phyloP scores from a whole-genome alignment of 495 filamentous ascomycete genomes.

The Venustampulla echinocandica region DNA sequence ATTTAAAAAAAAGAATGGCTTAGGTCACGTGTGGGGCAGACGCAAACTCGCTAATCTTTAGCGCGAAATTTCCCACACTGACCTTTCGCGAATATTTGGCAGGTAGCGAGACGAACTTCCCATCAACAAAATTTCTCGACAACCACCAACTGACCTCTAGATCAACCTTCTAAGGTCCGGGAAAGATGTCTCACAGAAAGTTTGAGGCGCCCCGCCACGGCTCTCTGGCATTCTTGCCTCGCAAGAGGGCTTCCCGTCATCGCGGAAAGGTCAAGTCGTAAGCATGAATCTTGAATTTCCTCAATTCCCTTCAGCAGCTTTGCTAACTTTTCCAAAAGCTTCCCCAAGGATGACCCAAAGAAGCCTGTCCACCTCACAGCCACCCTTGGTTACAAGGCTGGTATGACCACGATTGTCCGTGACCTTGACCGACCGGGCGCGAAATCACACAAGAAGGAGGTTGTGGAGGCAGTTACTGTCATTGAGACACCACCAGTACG shows the following conservation, averaged over 20 bases:
- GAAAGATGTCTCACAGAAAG: conserved; percentile 60
- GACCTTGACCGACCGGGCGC: conserved; percentile 98
- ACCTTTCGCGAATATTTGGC: conserved; percentile 3
- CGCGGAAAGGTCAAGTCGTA: conserved; percentile 97
- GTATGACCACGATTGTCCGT: conserved; percentile 99
- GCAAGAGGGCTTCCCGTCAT: conserved; percentile 95
- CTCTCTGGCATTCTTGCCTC: conserved; percentile 91
- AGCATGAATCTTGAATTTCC: conserved; percentile 28
- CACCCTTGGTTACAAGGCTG: conserved; percentile 99
- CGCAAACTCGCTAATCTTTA: not conserved
- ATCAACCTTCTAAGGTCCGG: conserved; percentile 7
- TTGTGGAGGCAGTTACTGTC: conserved; percentile 97
- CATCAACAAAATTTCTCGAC: not conserved
- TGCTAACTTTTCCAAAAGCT: conserved; percentile 47
- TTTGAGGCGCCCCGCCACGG: conserved; percentile 94
- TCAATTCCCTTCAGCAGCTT: conserved; percentile 17
- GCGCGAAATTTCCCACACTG: conserved; percentile 3
- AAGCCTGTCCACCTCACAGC: conserved; percentile 98
- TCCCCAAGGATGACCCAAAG: conserved; percentile 99
- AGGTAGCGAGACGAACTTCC: not conserved
- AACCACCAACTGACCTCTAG: conserved; percentile 5
- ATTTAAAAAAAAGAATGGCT: not conserved
- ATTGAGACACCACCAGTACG: conserved; percentile 99
- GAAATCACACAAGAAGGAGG: conserved; percentile 99
- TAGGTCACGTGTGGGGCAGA: not conserved